Base-by-base conservation (phyloP, 192 early-diverging fungal genomes). In the Coemansia sp. region DNA sequence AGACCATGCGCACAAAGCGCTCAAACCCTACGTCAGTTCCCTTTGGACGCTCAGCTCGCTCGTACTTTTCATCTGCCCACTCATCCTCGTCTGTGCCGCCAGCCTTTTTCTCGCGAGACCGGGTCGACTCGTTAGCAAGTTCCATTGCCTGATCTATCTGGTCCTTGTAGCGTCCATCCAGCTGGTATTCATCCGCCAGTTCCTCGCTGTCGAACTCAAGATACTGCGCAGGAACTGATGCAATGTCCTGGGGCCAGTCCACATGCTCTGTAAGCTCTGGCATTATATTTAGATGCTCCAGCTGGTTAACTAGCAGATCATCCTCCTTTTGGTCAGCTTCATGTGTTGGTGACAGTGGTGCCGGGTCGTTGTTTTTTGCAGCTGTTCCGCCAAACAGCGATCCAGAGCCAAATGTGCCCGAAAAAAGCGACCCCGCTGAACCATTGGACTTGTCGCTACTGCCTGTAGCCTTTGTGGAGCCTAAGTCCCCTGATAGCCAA, bases 11-110 rank as follows among this genome's bases (percentile, higher is more conserved):
- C n/a, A 81, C 80, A 61, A 96, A 96, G 42, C 81, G 81, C 42
- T 91, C 84, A 65, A 96, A 94, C 0, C 87, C 82, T 43, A 87
- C 88, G 58, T 92, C 91, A 11, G 85, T 85, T 30, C 89, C 86
- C 56, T 83, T 84, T 22, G 90, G 88, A 8, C 86, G 65, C 0
- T 65, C 33, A 18, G 80, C 60, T 24, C 88, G 91, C 76, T 96
- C 94, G 63, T 96, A 96, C 5, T 78, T 73, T 51, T 96, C 94
- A 15, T 85, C 89, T 15, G 75, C 70, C 91, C 94, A 96, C 46
- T 78, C 58, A 9, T 70, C 60, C 22, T 81, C 74, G 15, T 69
- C 79, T 13, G 47, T 12, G 19, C 18, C 27, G 2, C 22, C 10
- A 7, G 45, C 10, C 30, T 47, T 49, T 19, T 47, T 30, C 7